phyloP scores from a whole-genome alignment of 176 grass and related monocot species.

The Musa acuminata region DNA sequence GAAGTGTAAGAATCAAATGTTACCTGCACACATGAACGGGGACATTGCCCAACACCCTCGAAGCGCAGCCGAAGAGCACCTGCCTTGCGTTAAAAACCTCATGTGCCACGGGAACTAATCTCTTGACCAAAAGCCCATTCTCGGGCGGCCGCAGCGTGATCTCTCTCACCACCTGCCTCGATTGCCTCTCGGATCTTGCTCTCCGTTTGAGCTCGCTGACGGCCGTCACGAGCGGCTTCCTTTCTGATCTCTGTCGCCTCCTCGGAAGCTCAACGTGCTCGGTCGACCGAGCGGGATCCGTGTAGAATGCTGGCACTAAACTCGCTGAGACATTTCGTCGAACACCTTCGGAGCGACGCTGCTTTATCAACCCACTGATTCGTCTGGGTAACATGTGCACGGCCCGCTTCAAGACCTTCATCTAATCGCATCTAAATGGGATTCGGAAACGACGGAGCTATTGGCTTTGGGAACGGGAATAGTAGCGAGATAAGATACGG shows the following conservation, averaged over 20 bases:
- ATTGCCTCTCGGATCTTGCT: not conserved
- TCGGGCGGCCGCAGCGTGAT: conserved; percentile 16
- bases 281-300: not conserved
- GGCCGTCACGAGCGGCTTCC: conserved; percentile 11
- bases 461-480: no score
- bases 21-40: conserved; percentile 17
- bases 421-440: no score
- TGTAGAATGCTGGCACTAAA: not conserved
- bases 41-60: conserved; percentile 7
- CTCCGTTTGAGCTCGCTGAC: conserved; percentile 15
- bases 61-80: conserved; percentile 5
- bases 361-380: not conserved
- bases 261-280: conserved; percentile 1
- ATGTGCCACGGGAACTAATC: conserved; percentile 9
- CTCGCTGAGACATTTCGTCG: conserved; percentile 4
- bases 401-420: no score
- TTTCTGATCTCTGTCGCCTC: conserved; percentile 2
- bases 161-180: conserved; percentile 14
- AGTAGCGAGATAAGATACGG: no score
- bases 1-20: not conserved
- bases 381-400: not conserved
- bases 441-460: no score
- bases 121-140: conserved; percentile 19
- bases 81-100: conserved; percentile 6
- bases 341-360: not conserved